Evolutionary conservation across 192 early-diverging fungal species (phyloP).

Genomic region (Coemansia sp.): DNA sequence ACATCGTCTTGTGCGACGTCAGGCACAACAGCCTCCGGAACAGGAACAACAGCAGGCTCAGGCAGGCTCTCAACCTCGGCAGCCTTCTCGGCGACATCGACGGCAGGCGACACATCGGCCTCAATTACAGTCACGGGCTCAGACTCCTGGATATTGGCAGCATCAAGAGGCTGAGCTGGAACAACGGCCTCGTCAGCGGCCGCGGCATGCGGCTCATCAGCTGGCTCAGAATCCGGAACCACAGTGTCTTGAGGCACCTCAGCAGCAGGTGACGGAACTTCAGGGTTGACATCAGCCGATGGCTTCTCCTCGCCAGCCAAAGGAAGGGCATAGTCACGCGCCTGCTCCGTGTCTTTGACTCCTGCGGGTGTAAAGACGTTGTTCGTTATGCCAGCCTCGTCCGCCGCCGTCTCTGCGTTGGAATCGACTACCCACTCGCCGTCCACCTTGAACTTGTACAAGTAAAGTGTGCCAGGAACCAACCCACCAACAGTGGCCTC

Average conservation of each 20-base stretch:
- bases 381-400: slow-evolving; percentile 38
- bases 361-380: slow-evolving; percentile 15
- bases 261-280: slow-evolving; percentile 5
- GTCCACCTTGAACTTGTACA: slow-evolving; percentile 49
- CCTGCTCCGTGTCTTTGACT: not conserved
- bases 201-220: slow-evolving; percentile 9
- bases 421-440: slow-evolving; percentile 45
- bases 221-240: slow-evolving; percentile 9
- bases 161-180: not conserved
- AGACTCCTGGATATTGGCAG: not conserved
- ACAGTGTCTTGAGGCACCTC: not conserved
- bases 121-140: not conserved
- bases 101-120: no score
- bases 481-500: slow-evolving; percentile 23
- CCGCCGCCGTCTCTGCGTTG: slow-evolving; percentile 18
- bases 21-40: slow-evolving; percentile 3
- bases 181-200: slow-evolving; percentile 4
- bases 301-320: not conserved
- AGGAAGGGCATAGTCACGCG: not conserved
- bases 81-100: slow-evolving; percentile 6
- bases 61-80: not conserved
- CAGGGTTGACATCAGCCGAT: slow-evolving; percentile 4
- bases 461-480: slow-evolving; percentile 8
- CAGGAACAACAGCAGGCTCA: not conserved
- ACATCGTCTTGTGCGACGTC: not conserved